Conservation (phyloP, 257 asterid genomes). For the Penstemon newberryi region DNA sequence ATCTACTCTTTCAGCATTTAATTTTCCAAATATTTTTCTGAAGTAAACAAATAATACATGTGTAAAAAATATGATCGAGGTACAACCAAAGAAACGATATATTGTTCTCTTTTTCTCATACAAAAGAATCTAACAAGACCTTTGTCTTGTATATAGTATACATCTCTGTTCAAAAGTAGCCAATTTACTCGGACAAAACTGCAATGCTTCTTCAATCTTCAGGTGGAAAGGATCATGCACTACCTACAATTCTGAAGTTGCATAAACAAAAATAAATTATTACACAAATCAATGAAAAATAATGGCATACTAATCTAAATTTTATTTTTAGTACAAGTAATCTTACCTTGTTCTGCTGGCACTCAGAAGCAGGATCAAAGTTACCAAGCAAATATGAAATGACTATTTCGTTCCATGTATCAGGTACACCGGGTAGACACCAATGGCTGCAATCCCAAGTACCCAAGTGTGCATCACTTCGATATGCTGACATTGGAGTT, state of each 20-base stretch:
- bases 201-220: neutral
- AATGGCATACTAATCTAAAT: neutral
- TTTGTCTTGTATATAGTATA: conserved; percentile 21
- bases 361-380: conserved; percentile 20
- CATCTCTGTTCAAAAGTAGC: conserved; percentile 22
- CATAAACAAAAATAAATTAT: neutral
- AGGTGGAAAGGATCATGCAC: neutral
- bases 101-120: neutral
- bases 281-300: neutral
- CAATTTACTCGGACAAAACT: conserved; percentile 2
- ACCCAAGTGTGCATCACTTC: conserved; percentile 89
- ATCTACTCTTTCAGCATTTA: neutral
- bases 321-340: too few species aligned
- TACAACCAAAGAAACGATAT: conserved; percentile 19
- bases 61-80: neutral
- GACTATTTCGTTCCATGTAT: conserved; percentile 68
- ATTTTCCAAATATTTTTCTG: neutral
- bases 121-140: conserved; percentile 23
- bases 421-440: conserved; percentile 86
- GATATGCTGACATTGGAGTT: conserved; percentile 66
- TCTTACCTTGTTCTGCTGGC: neutral
- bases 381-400: conserved; percentile 44
- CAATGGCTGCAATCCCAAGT: conserved; percentile 84
- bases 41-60: conserved; percentile 26
- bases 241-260: conserved; percentile 16